A percentile compares a stretch with the other conserved stretches of the same genome.
phyloP scores from a whole-genome alignment of 2,329 filamentous ascomycete species.

The Colletotrichum falcatum region DNA sequence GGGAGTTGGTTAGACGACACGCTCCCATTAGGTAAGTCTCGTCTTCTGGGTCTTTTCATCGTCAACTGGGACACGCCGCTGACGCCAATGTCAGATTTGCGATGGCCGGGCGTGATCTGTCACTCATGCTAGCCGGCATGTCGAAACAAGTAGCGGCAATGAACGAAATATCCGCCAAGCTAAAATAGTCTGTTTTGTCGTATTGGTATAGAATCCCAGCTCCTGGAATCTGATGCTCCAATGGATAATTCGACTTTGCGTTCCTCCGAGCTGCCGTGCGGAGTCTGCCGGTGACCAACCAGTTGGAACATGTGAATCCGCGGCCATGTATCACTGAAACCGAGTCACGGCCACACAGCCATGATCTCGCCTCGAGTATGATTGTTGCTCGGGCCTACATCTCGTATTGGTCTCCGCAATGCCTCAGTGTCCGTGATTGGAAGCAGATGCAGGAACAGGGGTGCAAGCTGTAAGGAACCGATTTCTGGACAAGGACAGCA shows the following conservation, averaged over 20 bases:
- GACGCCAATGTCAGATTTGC: neutral
- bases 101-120: constrained; percentile 28
- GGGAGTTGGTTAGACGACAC: constrained; percentile 7
- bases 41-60: neutral
- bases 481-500: too few species aligned
- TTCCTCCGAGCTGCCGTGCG: neutral
- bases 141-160: constrained; percentile 27
- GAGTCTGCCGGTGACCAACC: too few species aligned
- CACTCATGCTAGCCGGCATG: constrained; percentile 21
- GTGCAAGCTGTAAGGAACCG: too few species aligned
- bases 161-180: constrained; percentile 25
- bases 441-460: neutral
- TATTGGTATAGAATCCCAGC: neutral
- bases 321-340: too few species aligned
- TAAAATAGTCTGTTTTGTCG: neutral
- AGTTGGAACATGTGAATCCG: too few species aligned
- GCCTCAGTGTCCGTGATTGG: neutral
- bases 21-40: constrained; percentile 12
- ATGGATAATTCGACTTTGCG: neutral
- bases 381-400: too few species aligned
- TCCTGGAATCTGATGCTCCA: neutral
- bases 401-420: too few species aligned
- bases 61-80: accelerated
- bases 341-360: too few species aligned
- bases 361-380: too few species aligned